Evolutionary conservation across 129 eudicot genomes (phyloP), one percentile per base, ranked within the genome.

Genomic region (Gnaphalium uliginosum): DNA sequence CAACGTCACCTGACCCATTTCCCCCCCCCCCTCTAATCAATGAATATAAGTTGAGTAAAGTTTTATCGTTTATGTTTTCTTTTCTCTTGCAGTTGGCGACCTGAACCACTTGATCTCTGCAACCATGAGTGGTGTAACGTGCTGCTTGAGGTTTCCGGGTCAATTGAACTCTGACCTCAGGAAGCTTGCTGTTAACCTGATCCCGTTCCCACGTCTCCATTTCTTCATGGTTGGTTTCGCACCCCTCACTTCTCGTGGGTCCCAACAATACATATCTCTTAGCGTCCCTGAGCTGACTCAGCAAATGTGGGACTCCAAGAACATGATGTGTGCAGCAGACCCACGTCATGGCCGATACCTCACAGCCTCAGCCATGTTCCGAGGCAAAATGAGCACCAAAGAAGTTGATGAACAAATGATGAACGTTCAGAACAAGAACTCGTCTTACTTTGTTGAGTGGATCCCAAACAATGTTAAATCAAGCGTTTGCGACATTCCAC

Each of bases 221-320:
- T 88, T 88, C 88, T 88, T 88, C 87, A 88, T 88, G 92, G 92
- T 84, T 23, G 92, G 89, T 13, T 87, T 87, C 29, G 89, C 92
- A n/a, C 92, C 92, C n/a, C 78, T 88, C 51, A 85, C 90, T 14
- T 86, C 93, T 13, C 81, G 93, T 24, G 88, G 88, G 69, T 88
- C 93, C 69, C 88, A 88, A 46, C 85, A 85, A 62, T 88, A 88
- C 74, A 68, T 83, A 11, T 73, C 90, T 59, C 83, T 88, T 26
- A 81, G 83, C 13, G 93, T 88, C 61, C 90, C 93, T 8, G 93
- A 88, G 68, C 71, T 88, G 68, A 88, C 93, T 17, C 90, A 85
- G 23, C 93, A 88, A 25, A 88, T 88, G 93, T 88, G 93, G 93
- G 93, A 88, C 30, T 81, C 93, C n/a, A 87, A 85, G 74, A 87